phyloP scores from a whole-genome alignment of 2,329 filamentous ascomycete species.

The Aspergillus sp. region DNA sequence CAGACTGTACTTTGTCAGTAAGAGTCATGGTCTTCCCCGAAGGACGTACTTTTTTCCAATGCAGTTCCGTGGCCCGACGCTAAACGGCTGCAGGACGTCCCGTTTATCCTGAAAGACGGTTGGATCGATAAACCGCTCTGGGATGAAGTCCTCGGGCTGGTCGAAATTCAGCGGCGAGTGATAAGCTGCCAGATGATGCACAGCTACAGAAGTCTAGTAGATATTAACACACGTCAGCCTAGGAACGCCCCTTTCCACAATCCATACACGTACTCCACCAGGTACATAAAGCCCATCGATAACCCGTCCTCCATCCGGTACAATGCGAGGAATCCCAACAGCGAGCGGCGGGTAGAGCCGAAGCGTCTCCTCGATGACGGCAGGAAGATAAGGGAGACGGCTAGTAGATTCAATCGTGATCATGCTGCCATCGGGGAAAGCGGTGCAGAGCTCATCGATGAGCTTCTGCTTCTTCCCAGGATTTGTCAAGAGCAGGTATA shows the following conservation, averaged over 20 bases:
- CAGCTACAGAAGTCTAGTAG: slow-evolving; percentile 6
- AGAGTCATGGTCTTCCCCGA: background rate
- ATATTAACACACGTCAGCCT: background rate
- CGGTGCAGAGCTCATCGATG: slow-evolving; percentile 21
- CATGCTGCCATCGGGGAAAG: slow-evolving; percentile 20
- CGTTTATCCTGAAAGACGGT: slow-evolving; percentile 22
- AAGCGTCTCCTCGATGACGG: slow-evolving; percentile 46
- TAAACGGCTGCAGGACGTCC: slow-evolving; percentile 9
- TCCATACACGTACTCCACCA: slow-evolving; percentile 12
- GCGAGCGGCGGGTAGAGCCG: slow-evolving; percentile 43
- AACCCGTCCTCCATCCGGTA: slow-evolving; percentile 27
- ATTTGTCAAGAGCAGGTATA: slow-evolving; percentile 27
- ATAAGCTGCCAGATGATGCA: slow-evolving; percentile 8
- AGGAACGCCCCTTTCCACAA: too few species aligned
- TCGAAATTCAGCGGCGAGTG: slow-evolving; percentile 9
- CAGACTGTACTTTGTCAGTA: slow-evolving; percentile 3
- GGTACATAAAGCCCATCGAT: slow-evolving; percentile 38
- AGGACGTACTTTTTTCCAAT: slow-evolving; percentile 14
- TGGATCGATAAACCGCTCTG: slow-evolving; percentile 23
- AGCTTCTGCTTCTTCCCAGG: slow-evolving; percentile 17
- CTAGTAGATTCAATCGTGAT: slow-evolving; percentile 32
- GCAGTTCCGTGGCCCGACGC: slow-evolving; percentile 10
- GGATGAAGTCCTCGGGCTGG: slow-evolving; percentile 16
- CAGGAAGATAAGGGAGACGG: slow-evolving; percentile 40
- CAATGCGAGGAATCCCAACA: slow-evolving; percentile 19